Conservation (phyloP, 495 filamentous ascomycete genomes). For the Glutinoglossum americanum region DNA sequence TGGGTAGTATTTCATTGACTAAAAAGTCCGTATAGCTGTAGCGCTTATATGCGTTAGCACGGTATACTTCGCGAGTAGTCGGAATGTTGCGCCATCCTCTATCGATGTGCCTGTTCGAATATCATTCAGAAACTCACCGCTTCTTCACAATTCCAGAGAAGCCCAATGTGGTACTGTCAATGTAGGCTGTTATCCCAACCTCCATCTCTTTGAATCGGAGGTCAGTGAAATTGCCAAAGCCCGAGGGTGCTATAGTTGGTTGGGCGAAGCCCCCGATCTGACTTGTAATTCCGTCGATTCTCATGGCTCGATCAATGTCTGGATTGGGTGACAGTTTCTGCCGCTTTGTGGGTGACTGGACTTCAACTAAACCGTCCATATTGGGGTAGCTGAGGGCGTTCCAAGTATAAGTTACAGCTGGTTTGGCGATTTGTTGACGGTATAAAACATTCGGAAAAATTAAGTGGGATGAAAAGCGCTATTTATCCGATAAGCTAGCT, state of each 20-base stretch:
- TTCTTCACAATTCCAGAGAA: slow-evolving; percentile 37
- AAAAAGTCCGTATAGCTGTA: slow-evolving; percentile 81
- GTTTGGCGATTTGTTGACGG: background rate
- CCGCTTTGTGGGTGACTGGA: background rate
- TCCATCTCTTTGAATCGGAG: slow-evolving; percentile 18
- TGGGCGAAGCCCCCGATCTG: background rate
- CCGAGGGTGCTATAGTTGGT: background rate
- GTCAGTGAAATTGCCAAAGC: background rate
- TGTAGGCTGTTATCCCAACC: slow-evolving; percentile 35
- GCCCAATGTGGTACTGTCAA: slow-evolving; percentile 24
- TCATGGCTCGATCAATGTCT: background rate
- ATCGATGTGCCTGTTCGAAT: background rate
- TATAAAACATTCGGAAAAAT: background rate
- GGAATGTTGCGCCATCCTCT: background rate
- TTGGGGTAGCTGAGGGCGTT: background rate
- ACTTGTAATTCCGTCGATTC: background rate
- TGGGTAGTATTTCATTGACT: slow-evolving; percentile 72
- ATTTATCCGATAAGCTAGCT: background rate
- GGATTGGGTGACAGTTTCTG: background rate
- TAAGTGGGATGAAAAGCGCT: too few relatives aligned
- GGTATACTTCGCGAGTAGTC: background rate
- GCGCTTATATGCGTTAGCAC: background rate
- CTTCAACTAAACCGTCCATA: background rate
- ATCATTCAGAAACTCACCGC: slow-evolving; percentile 19
- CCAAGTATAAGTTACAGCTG: background rate